A percentile compares a stretch with the other conserved stretches of the same genome.
These are phyloP conservation scores for Tetraselmis chui DNA, from an alignment of 139 green algal genomes.

Conservation along the genomic window DNA sequence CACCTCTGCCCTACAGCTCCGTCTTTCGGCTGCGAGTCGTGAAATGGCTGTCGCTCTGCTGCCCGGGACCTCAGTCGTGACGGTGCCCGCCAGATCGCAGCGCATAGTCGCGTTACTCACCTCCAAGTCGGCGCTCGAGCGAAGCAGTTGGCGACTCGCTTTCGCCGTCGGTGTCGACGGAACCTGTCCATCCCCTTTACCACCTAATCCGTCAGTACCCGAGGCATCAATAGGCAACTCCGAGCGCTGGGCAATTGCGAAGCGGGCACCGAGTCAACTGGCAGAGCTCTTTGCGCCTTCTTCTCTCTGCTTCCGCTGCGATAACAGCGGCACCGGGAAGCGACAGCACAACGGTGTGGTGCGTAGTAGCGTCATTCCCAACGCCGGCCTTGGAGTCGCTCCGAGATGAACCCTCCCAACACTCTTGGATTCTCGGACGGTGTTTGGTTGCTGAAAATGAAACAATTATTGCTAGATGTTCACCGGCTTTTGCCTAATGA, in stretches of 20 bases:
- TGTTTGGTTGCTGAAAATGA: too few relatives aligned
- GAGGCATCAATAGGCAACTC: neutral
- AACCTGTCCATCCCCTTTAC: neutral
- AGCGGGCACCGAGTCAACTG: neutral
- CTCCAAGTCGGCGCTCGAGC: neutral
- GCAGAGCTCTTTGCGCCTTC: neutral
- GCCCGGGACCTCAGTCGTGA: neutral
- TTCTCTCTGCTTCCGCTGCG: too few relatives aligned
- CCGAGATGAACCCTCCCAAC: too few relatives aligned
- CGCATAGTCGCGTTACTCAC: neutral
- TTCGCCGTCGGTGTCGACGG: neutral
- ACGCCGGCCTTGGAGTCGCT: too few relatives aligned
- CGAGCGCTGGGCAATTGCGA: neutral
- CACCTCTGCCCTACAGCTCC: neutral
- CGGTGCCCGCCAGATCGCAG: neutral
- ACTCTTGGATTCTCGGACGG: too few relatives aligned
- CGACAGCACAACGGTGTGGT: too few relatives aligned
- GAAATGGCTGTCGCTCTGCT: neutral
- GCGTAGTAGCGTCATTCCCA: too few relatives aligned
- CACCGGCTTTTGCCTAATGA: too few relatives aligned
- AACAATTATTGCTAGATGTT: too few relatives aligned
- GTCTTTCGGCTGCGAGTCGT: neutral
- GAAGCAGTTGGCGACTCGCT: neutral
- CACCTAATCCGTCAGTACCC: neutral
- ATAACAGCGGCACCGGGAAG: too few relatives aligned